Base-by-base conservation (phyloP, 2,329 filamentous ascomycete genomes). In the Nemania bipapillata region DNA sequence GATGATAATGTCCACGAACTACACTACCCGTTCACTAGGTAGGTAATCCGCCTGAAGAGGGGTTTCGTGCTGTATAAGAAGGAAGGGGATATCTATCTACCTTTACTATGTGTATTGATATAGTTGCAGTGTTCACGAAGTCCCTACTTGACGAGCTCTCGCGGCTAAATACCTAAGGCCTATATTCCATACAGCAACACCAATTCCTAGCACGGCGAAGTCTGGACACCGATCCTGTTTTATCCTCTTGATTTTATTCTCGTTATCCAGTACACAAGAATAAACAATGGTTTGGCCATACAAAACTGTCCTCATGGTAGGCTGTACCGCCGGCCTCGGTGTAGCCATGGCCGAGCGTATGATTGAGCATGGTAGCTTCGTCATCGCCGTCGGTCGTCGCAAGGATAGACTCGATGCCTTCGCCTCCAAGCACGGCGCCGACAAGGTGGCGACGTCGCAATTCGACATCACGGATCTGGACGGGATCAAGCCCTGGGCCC, bases 371-470 rank as follows among this genome's bases (percentile, higher is more conserved):
- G 85, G 84, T 54, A 78, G 83, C 59, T 84, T 85, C 70, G 85
- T 89, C 35, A 85, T 87, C 37, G 85, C 82, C 6, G 84, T 87
- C 5, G 87, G 87, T 22, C 83, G 87, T n/a, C 83, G 86, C 50
- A 76, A 84, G 74, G 83, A 87, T 15, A 79, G 83, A 1, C 82
- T 89, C 8, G 83, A 87, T 45, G 80, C 76, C 0, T 85, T 88
- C 63, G 82, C 85, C 1, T 74, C 77, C 2, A 81, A 83, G 63
- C 81, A 87, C 69, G 85, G 85, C 42, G 65, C 76, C 11, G 79
- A 81, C 12, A 82, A 81, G 47, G 81, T 82, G n/a, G 77, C 77
- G 3, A 76, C 74, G 0, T 73, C 82, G 1, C 77, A 72, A 17
- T 84, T 85, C 64, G 84, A 87, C 72, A 82, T 86, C 60, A 77